These are phyloP conservation scores for Neofusicoccum parvum DNA, from an alignment of 2,329 filamentous ascomycete species.

Conservation along the genomic window DNA sequence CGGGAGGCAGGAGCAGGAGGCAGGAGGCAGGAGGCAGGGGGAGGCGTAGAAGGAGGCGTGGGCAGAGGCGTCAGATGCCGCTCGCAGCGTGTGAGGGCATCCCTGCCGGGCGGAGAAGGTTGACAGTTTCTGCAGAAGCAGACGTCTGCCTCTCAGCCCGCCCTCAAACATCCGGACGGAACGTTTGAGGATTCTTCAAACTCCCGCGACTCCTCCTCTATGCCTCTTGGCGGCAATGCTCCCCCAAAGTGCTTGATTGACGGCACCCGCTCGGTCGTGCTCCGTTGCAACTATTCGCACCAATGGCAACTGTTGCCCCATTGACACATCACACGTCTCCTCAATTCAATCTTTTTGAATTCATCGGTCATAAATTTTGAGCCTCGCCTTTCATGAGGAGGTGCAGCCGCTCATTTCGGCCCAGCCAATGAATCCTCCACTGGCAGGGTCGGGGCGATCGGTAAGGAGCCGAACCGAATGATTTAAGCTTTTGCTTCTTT, in stretches of 20 bases:
- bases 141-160: background rate
- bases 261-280: background rate
- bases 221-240: background rate
- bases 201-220: background rate
- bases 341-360: background rate
- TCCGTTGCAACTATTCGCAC: too few relatives aligned
- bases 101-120: background rate
- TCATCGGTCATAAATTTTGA: background rate
- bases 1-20: background rate
- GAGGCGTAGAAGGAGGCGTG: too few relatives aligned
- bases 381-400: background rate
- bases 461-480: slow-evolving; percentile 1
- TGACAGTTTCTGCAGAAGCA: background rate
- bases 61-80: background rate
- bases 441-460: background rate
- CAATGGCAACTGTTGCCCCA: background rate
- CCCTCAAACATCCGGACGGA: background rate
- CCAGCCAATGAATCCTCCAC: background rate
- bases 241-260: background rate
- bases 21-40: background rate
- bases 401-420: background rate
- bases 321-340: background rate
- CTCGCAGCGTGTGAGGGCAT: background rate
- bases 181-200: background rate
- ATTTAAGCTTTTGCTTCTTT: slow-evolving; percentile 8